These are phyloP conservation scores for Spiromastix sp. DNA, from an alignment of 2,329 filamentous ascomycete genomes.

Conservation along the genomic window DNA sequence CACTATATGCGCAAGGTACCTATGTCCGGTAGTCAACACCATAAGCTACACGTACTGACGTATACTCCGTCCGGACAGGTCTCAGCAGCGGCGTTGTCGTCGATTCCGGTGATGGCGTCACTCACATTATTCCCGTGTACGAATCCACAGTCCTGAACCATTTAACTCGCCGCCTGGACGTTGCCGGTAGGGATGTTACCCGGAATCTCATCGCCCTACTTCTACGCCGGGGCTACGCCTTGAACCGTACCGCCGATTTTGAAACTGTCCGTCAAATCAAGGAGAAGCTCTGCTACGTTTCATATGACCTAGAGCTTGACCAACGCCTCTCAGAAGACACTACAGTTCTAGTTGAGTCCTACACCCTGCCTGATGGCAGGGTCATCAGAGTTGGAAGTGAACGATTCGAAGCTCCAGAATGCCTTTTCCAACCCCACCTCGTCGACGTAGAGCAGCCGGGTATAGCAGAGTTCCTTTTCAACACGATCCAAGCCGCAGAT, in stretches of 20 bases:
- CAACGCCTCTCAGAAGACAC: conserved; percentile 95
- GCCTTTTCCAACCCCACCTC: conserved; percentile 94
- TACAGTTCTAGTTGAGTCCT: conserved; percentile 92
- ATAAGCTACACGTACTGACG: neutral
- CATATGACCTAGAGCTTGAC: conserved; percentile 93
- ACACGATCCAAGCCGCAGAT: conserved; percentile 93
- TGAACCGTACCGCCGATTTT: conserved; percentile 97
- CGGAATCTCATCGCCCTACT: conserved; percentile 94
- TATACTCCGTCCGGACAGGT: conserved; percentile 37
- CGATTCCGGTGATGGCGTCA: conserved; percentile 95
- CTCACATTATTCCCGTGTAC: conserved; percentile 96
- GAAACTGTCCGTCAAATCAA: conserved; percentile 99
- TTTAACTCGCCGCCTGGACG: conserved; percentile 84
- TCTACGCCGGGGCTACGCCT: conserved; percentile 83
- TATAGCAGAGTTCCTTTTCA: conserved; percentile 95
- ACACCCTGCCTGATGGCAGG: conserved; percentile 91
- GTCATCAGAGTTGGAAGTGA: conserved; percentile 95
- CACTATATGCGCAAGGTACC: conserved; percentile 88
- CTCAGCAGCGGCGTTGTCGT: conserved; percentile 93
- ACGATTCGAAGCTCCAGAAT: conserved; percentile 95
- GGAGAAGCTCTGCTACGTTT: conserved; percentile 99
- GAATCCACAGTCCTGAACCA: conserved; percentile 97
- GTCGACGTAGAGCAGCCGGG: conserved; percentile 96
- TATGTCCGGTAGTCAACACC: neutral
- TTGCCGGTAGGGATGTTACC: conserved; percentile 95